A percentile compares a stretch with the other conserved stretches of the same genome.
These are phyloP conservation scores for Paraphaeosphaeria sporulosa DNA, from an alignment of 2,329 filamentous ascomycete species.

Conservation along the genomic window DNA sequence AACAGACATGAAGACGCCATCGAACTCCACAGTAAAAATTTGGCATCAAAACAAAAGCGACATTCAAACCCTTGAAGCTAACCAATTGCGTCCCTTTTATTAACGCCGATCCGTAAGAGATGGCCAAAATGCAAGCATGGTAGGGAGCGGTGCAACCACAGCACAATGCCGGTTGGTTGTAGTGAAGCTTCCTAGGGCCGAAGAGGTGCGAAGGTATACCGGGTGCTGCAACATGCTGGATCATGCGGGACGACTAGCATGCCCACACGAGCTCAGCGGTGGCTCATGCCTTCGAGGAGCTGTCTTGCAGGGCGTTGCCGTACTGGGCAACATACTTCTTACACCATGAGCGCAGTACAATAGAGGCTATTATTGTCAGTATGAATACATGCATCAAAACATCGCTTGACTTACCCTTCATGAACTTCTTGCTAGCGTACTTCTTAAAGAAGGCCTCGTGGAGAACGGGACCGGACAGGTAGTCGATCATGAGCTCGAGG, in stretches of 20 bases:
- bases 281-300: constrained; percentile 30
- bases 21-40: constrained; percentile 34
- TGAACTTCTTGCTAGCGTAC: constrained; percentile 98
- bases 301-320: constrained; percentile 40
- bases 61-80: constrained; percentile 27
- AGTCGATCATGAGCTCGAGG: constrained; percentile 94
- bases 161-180: background rate
- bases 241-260: constrained; percentile 27
- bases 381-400: background rate
- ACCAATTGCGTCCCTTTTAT: constrained; percentile 43
- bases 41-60: constrained; percentile 24
- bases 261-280: constrained; percentile 30
- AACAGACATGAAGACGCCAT: constrained; percentile 29
- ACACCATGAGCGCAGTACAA: constrained; percentile 90
- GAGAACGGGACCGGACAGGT: constrained; percentile 85
- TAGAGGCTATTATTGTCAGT: constrained; percentile 70
- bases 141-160: constrained; percentile 28
- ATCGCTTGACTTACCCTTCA: constrained; percentile 78
- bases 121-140: constrained; percentile 48
- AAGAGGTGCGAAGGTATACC: background rate
- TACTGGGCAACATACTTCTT: constrained; percentile 68
- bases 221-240: constrained; percentile 9
- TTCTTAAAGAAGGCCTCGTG: constrained; percentile 99
- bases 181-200: background rate
- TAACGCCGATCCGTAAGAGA: constrained; percentile 42